Conservation (phyloP, 139 green algal species). For the Chlorella ohadii region DNA sequence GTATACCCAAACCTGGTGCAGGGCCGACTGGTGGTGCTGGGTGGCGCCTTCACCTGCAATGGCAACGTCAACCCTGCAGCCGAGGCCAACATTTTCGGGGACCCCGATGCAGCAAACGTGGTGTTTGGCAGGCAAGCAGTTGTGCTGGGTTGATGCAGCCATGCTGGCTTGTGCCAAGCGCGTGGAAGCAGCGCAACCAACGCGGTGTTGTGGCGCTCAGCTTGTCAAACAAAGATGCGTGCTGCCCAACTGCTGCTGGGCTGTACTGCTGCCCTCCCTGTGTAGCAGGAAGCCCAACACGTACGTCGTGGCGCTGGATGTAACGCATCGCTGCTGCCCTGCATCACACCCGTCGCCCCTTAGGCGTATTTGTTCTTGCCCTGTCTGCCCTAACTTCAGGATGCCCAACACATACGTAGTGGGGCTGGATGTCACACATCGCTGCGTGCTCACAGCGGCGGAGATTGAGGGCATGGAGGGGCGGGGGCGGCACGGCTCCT, state of each 20-base stretch:
- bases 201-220: no score
- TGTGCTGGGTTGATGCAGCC: no score
- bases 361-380: no score
- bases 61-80: slow-evolving; percentile 90
- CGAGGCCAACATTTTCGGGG: slow-evolving; percentile 84
- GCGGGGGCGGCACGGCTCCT: slow-evolving; percentile 62
- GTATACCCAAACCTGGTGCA: no score
- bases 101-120: slow-evolving; percentile 79
- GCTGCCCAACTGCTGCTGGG: no score
- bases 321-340: no score
- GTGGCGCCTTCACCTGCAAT: slow-evolving; percentile 82
- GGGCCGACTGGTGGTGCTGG: slow-evolving; percentile 73
- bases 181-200: no score
- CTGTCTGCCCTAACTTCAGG: not conserved
- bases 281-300: slow-evolving; percentile 2
- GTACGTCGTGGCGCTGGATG: slow-evolving; percentile 66
- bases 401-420: slow-evolving; percentile 50
- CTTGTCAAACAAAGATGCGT: no score
- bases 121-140: slow-evolving; percentile 57
- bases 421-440: slow-evolving; percentile 78
- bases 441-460: slow-evolving; percentile 48
- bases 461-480: slow-evolving; percentile 57
- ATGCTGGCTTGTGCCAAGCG: no score
- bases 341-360: no score
- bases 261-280: no score